Conservation (phyloP, 83 land plant species). For the Thuja plicata region DNA sequence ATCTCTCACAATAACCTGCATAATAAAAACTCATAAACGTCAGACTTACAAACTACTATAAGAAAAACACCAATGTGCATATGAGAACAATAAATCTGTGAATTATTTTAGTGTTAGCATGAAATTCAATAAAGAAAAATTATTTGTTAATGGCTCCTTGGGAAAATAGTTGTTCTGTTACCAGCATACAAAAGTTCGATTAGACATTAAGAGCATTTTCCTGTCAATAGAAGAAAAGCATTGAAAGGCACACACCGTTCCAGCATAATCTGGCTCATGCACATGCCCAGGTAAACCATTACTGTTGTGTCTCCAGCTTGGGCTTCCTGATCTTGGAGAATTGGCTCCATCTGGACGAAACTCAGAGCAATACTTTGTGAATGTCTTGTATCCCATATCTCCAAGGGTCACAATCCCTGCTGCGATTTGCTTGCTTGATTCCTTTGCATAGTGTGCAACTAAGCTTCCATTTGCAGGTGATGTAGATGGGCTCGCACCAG, state of each 20-base stretch:
- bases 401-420: slow-evolving; percentile 87
- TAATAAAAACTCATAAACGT: neutral
- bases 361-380: slow-evolving; percentile 81
- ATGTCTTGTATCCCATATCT: slow-evolving; percentile 78
- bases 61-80: neutral
- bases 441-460: slow-evolving; percentile 91
- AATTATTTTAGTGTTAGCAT: neutral
- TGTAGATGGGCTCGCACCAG: slow-evolving; percentile 50
- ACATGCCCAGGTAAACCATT: slow-evolving; percentile 40
- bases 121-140: neutral
- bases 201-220: neutral
- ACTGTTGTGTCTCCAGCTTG: slow-evolving; percentile 31
- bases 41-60: neutral
- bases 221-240: neutral
- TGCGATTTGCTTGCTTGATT: slow-evolving; percentile 92
- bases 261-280: slow-evolving; percentile 67
- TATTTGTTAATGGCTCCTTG: neutral
- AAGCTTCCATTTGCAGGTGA: slow-evolving; percentile 72
- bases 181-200: neutral
- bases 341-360: slow-evolving; percentile 59
- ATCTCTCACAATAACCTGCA: slow-evolving; percentile 92
- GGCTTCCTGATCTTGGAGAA: slow-evolving; percentile 38
- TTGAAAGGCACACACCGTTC: slow-evolving; percentile 58
- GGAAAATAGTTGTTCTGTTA: neutral
- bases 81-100: neutral